phyloP scores from a whole-genome alignment of 148 eudicot genomes.

The Oxyria digyna region DNA sequence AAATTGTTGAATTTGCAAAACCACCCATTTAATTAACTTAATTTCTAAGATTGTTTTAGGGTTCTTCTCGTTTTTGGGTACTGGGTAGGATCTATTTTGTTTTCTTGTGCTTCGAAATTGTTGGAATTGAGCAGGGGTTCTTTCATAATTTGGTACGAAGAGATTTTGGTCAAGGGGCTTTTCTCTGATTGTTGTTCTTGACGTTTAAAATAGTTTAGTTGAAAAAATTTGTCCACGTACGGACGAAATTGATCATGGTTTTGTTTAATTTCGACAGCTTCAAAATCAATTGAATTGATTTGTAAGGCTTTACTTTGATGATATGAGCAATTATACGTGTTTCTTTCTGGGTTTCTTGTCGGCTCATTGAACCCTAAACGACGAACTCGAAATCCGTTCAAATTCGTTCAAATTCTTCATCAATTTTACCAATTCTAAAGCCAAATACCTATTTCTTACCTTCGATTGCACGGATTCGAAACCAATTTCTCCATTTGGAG shows the following conservation, averaged over 20 bases:
- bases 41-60: neutral
- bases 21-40: neutral
- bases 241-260: neutral
- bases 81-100: neutral
- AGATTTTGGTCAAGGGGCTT: conserved; percentile 1
- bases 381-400: too few relatives aligned
- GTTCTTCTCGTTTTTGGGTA: neutral
- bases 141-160: neutral
- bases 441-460: too few relatives aligned
- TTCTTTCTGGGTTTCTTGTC: neutral
- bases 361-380: too few relatives aligned
- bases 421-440: too few relatives aligned
- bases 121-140: neutral
- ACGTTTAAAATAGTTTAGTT: neutral
- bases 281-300: neutral
- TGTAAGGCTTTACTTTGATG: neutral
- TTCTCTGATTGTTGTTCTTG: neutral
- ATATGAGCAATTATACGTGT: too few relatives aligned
- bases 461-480: too few relatives aligned
- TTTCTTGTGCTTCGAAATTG: neutral
- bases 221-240: neutral
- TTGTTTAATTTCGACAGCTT: neutral
- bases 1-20: too few relatives aligned
- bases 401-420: neutral
- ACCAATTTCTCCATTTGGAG: too few relatives aligned